Base-by-base conservation (phyloP, 2,329 filamentous ascomycete genomes). In the Aspergillus sojae region DNA sequence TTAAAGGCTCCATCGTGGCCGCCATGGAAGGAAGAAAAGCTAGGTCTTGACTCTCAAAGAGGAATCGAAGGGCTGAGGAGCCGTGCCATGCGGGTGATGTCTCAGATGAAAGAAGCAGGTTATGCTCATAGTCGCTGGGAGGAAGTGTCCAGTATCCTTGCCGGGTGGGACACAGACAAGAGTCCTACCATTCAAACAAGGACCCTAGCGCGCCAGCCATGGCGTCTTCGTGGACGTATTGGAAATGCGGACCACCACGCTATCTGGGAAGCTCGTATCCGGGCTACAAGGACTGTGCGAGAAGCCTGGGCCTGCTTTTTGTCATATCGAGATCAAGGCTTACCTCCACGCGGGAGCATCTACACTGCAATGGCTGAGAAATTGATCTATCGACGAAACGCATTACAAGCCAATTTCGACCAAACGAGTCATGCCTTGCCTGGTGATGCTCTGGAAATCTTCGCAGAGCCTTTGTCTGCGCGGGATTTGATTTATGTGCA, bases 221-320 rank as follows among this genome's bases (percentile, higher is more conserved):
- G 65, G 60, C 65, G 60, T 57, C 61, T 74, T 45, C 63, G 50
- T 56, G 69, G 56, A 23, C 53, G 52, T 55, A 36, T 62, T n/a
- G 64, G 64, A n/a, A 32, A 60, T n/a, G 62, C 64, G 14, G 65
- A 74, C 53, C 66, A 78, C 19, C 68, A 69, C 2, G 64, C 78
- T 12, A 69, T 85, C 12, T 89, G 88, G 87, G 80, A 81, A 62
- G 85, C 84, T 36, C 82, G 87, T 12, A 84, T 90, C 58, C 78
- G 80, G 53, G 81, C 85, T 26, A 90, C 88, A 12, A 80, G 88
- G 41, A 89, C 87, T 4, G 75, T 85, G 54, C 82, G 86, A 64
- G 87, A 90, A 76, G 87, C 88, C 6, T 90, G 88, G 88, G 86
- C 87, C 26, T 87, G 85, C 65, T 90, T 88, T 71, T 74, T 88